Base-by-base conservation (phyloP, 139 green algal genomes). In the Chlamydomonas sp. region DNA sequence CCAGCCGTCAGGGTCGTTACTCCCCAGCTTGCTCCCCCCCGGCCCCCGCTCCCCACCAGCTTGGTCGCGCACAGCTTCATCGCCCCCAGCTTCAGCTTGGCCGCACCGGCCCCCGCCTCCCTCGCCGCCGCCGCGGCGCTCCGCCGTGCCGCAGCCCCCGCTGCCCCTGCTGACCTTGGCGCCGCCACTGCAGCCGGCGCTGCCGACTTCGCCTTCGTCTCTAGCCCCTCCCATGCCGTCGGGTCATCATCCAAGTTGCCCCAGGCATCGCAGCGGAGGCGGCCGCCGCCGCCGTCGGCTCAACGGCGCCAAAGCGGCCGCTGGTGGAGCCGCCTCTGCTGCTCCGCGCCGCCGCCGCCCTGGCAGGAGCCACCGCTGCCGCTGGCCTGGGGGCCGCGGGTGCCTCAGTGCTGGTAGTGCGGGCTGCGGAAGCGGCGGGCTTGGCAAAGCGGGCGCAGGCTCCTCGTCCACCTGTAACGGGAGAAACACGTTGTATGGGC, bases 31-130 rank as follows among this genome's bases (percentile, higher is more conserved):
- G 82, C 62, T 18, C 57, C 61, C 16, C 71, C 82, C 60, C 17
- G 4, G 0, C 15, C 66, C n/a, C 31, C 31, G 31, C 8, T 12
- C 31, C 4, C 31, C n/a, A 14, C 61, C n/a, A 87, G 63, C 77
- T 88, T 88, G 31, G 64, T 80, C 4, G 87, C 90, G 0, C 90
- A 87, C 20, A 93, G 80, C 87, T 93, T 93, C 60, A 88, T 89
- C 0, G 90, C 90, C 4, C 90, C 86, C 49, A 92, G 83, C 82
- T 92, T 92, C 4, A 62, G 62, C 90, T 90, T 92, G 2, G 82
- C 86, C 4, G 80, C 90, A 0, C 71, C 81, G 17, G 60, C 82
- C 4, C 61, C 81, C 1, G 31, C 31, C 31, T 49, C 31, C 31
- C 31, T 49, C 31, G 31, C 31, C 31, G 31, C 31, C 31, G 31